Base-by-base conservation (phyloP, 768 basidiomycete species). In the Trametes sanguinea region DNA sequence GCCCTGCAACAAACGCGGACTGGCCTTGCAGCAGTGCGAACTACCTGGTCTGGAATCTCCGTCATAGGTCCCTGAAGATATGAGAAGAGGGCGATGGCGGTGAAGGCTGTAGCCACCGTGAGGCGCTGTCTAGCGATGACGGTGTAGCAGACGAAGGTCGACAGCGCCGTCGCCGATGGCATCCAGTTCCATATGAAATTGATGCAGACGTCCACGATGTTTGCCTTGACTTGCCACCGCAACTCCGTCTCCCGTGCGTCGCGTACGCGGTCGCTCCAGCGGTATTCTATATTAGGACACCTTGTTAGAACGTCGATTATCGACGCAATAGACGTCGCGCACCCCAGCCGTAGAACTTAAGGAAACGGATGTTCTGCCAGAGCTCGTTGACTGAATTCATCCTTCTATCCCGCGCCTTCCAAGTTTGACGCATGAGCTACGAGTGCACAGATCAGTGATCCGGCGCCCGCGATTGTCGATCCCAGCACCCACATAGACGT, bases 281-380 rank as follows among this genome's bases (percentile, higher is more conserved):
- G 61, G 14, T 65, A 66, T 44, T 72, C 71, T 72, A 13, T 2
- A 22, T 4, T 5, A n/a, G 6, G 6, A 27, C 30, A 50, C 27
- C 1, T 6, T 14, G 27, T 50, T 1, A 50, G 29, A 14, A 50
- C 6, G 13, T 2, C 13, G 0, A 5, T 4, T 33, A 3, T 33
- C 6, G 17, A 52, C 7, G 48, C 35, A 45, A 32, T 17, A 7
- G 35, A 16, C n/a, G 6, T 7, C 44, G 17, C 77, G 66, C 67
- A 86, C 88, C 88, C 88, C 88, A 88, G 11, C 88, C 87, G 68
- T 89, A 90, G 69, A 85, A 88, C 69, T 90, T 90, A 60, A 90
- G 73, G 69, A 88, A 88, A 11, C 86, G 79, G 59, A 89, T 84
- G 63, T 87, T 89, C 69, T 89, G 87, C 66, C 92, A 80, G 1